Evolutionary conservation across 106 monocot genomes (phyloP).

Genomic region (Dendrobium officinale): DNA sequence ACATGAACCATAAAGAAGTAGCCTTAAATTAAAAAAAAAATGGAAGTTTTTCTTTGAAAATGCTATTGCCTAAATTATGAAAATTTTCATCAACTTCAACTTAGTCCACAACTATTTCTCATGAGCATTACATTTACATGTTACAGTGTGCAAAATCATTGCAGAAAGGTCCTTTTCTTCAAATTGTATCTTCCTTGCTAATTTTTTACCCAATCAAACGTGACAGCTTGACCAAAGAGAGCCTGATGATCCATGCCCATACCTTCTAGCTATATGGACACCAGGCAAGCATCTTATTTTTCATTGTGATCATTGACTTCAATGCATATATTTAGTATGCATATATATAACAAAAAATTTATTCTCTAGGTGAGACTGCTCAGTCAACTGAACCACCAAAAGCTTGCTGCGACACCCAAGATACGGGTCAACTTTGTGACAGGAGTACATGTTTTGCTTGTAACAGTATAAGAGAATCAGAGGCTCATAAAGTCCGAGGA

Average conservation of each 20-base stretch:
- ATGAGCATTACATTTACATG: background rate
- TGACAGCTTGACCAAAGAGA: constrained; percentile 60
- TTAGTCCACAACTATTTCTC: background rate
- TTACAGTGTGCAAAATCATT: background rate
- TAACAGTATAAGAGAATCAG: constrained; percentile 52
- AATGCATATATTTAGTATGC: background rate
- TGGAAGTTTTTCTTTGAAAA: background rate
- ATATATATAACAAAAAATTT: background rate
- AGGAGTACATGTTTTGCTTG: constrained; percentile 43
- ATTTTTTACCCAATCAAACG: background rate
- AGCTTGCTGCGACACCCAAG: constrained; percentile 30
- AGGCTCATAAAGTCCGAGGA: constrained; percentile 50
- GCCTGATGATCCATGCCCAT: constrained; percentile 56
- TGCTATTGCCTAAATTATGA: background rate
- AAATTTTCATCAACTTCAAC: background rate
- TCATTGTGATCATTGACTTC: background rate
- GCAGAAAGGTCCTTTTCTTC: background rate
- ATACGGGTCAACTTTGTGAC: constrained; percentile 31
- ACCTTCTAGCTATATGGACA: constrained; percentile 72
- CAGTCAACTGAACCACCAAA: constrained; percentile 48
- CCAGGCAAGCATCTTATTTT: constrained; percentile 33
- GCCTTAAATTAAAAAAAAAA: background rate
- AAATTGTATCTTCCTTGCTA: background rate
- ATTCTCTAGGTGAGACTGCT: constrained; percentile 52
- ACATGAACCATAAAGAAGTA: background rate